Base-by-base conservation (phyloP, 768 basidiomycete genomes). In the Lactifluus echinatus region DNA sequence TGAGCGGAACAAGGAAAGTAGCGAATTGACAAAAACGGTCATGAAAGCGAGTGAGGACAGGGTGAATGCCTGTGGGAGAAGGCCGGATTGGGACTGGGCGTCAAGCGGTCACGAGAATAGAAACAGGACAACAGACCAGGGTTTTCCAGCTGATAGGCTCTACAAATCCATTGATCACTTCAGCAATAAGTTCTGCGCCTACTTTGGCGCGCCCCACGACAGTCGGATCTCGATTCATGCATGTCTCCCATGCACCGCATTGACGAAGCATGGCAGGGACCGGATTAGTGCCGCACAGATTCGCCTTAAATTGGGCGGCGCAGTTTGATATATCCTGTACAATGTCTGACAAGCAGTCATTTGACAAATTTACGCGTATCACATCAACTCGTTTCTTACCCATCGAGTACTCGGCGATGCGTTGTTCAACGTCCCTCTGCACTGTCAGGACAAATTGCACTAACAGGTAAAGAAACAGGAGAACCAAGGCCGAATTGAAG, bases 121-220 rank as follows among this genome's bases (percentile, higher is more conserved):
- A n/a, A n/a, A 44, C 42, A 15, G 40, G 43, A 23, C 36, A 51
- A 66, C 88, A 71, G 61, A 91, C 95, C 70, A 97, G 73, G 12
- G 93, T 93, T 74, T 94, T 96, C 92, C 93, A 97, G 69, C 88
- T 93, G 72, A 99, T 94, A 48, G 89, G 88, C 67, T 99, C 95
- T 14, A 98, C 89, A 67, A 99, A 99, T 1, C 91, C 85, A 68
- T 97, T 96, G 60, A 97, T 85, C 43, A 97, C 88, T 67, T 96
- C 94, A 51, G 92, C 95, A 70, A 98, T 85, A 56, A 96, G 83
- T 76, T 97, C 93, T 56, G 94, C 93, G 43, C 89, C 85, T 63
- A 99, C 87, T 65, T 82, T 84, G 57, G 93, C 90, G 56, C 92
- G 87, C 1, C 92, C 92, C 40, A 94, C 82, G 39, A 86, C 84